Evolutionary conservation across 495 filamentous ascomycete species (phyloP), one percentile per base, ranked within the genome.

Genomic region (Penicillium subrubescens): DNA sequence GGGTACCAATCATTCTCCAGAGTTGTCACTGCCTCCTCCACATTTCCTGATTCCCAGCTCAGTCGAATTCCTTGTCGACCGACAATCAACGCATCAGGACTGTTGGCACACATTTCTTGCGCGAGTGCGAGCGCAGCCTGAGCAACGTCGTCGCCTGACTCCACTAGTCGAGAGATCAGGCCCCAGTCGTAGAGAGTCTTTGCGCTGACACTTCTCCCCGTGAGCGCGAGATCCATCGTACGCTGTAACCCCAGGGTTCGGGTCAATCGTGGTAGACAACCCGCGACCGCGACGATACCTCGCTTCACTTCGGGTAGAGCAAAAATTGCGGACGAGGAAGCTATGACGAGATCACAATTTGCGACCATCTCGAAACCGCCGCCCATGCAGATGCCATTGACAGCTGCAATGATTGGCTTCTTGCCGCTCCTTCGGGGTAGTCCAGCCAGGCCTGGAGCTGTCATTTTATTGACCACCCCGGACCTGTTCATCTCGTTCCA

Each of bases 321-420:
- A 67, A 94, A 91, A 50, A 73, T 73, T 0, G 88, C 87, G 4
- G 66, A 61, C 11, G 72, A 62, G 5, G 82, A 76, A 19, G 89
- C 89, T 29, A 93, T 59, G 0, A 91, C 84, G 7, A 93, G 69
- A 75, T 94, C 91, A 70, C 84, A 85, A 62, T 92, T 93, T 5
- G 87, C 78, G 2, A 86, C 76, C 77, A 91, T 89, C 76, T 94
- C 91, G 61, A 87, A 85, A 2, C 91, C 91, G 51, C 91, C 91
- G 15, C 91, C 91, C 60, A 90, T 79, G 65, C 85, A 87, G n/a
- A 88, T 71, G n/a, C 91, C 91, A 70, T 92, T 89, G 33, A 93
- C 88, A 6, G 91, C 91, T 11, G 85, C 86, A 59, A 94, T 88
- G 37, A 94, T 80, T 17, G 91, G 91, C 60, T 81, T 80, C 59